These are phyloP conservation scores for Capsella rubella DNA, from an alignment of 441 rosid species.

Conservation along the genomic window DNA sequence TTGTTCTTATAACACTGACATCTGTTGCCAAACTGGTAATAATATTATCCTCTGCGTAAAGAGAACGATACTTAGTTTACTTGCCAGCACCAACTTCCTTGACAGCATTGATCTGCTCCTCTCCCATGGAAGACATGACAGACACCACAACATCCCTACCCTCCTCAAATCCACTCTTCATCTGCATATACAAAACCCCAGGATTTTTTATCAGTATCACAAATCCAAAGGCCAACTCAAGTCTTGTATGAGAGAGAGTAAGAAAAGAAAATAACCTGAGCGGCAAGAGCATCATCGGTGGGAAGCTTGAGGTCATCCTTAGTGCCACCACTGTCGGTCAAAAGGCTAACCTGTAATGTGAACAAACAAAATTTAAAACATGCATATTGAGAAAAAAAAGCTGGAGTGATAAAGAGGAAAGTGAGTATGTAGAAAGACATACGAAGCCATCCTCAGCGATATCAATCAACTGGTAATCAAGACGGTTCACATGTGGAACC, in stretches of 20 bases:
- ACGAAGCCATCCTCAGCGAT: constrained; percentile 98
- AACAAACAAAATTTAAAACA: background rate
- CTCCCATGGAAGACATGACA: constrained; percentile 97
- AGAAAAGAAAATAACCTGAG: constrained; percentile 22
- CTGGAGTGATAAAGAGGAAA: background rate
- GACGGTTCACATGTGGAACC: constrained; percentile 95
- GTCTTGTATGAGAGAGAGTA: background rate
- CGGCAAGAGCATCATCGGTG: constrained; percentile 61
- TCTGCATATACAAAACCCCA: constrained; percentile 49
- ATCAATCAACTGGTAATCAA: constrained; percentile 93
- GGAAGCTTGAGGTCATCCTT: constrained; percentile 99
- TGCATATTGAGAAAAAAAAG: background rate
- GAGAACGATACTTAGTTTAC: constrained; percentile 37
- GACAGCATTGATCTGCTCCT: constrained; percentile 98
- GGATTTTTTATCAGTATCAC: background rate
- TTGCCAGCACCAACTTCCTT: constrained; percentile 92
- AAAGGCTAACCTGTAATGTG: constrained; percentile 75
- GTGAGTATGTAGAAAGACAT: constrained; percentile 21
- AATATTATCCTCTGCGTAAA: constrained; percentile 28
- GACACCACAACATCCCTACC: constrained; percentile 91
- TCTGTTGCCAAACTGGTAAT: constrained; percentile 39
- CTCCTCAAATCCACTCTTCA: constrained; percentile 81
- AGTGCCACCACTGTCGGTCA: constrained; percentile 85
- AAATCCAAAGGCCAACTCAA: background rate
- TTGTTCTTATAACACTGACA: constrained; percentile 36